Conservation (phyloP, 768 basidiomycete genomes). For the Mycena vulgaris region DNA sequence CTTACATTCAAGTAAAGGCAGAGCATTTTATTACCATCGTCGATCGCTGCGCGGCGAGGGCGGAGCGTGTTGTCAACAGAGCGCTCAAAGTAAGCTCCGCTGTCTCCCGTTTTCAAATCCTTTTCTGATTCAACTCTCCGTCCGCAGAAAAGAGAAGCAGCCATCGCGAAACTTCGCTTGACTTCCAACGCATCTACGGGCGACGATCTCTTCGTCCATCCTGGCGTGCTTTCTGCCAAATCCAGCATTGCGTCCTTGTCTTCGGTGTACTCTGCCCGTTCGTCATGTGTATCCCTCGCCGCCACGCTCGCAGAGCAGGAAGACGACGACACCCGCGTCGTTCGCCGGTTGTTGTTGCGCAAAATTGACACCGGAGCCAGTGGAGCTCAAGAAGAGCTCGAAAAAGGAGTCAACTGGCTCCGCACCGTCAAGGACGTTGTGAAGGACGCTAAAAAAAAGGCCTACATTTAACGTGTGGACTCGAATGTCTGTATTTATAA, state of each 20-base stretch:
- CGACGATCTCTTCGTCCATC: conserved; percentile 41
- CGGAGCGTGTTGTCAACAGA: conserved; percentile 69
- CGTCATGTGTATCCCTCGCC: conserved; percentile 63
- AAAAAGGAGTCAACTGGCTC: conserved; percentile 72
- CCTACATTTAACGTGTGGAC: conserved; percentile 55
- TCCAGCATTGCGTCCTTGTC: conserved; percentile 60
- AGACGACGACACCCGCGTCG: conserved; percentile 74
- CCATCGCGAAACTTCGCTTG: conserved; percentile 61
- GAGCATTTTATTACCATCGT: conserved; percentile 70
- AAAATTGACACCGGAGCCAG: conserved; percentile 73
- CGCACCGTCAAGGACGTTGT: conserved; percentile 76
- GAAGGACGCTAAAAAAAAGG: conserved; percentile 67
- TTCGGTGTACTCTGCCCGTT: conserved; percentile 58
- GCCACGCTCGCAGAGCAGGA: conserved; percentile 67
- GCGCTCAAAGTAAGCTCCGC: conserved; percentile 65
- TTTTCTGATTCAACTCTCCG: conserved; percentile 21
- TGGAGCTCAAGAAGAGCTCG: conserved; percentile 75
- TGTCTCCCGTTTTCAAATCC: conserved; percentile 1
- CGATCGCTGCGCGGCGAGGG: conserved; percentile 69
- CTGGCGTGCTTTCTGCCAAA: conserved; percentile 50
- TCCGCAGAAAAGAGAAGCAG: conserved; percentile 64
- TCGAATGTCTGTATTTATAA: conserved; percentile 30
- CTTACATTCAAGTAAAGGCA: conserved; percentile 55
- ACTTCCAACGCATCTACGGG: conserved; percentile 38
- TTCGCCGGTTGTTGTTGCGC: conserved; percentile 75